Base-by-base conservation (phyloP, 2,329 filamentous ascomycete genomes). In the Ceratocystis eucalypticola region DNA sequence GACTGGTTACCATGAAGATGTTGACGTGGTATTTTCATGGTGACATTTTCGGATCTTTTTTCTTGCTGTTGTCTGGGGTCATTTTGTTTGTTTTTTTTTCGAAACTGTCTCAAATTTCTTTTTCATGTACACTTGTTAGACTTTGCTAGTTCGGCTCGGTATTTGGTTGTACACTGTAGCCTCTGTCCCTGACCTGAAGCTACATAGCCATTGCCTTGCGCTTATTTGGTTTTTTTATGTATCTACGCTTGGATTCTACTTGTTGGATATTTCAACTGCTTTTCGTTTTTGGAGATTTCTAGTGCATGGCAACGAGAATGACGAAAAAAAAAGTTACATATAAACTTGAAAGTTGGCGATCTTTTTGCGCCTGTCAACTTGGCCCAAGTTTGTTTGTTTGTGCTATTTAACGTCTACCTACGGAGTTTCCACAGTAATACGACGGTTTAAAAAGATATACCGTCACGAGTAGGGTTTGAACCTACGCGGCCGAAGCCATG, bases 381-480 rank as follows among this genome's bases (percentile, higher is more conserved):
- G 5, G 5, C 28, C 5, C 0, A 30, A 30, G 28, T 22, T 22
- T 22, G 22, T 22, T 22, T 22, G 22, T 22, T 22, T 22, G 2
- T 22, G 22, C 2, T 22, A 22, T 2, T 22, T 22, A 22, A 22
- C 22, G 22, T 22, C 22, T 22, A 22, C 22, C 22, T 22, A 22
- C 22, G 2, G 22, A 2, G 2, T 22, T 22, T 22, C 22, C 22
- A 22, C 22, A 22, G 22, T 22, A 22, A 22, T 2, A 22, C 22
- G 2, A 22, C 22, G 22, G 22, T 22, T 2, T 7, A 33, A 33
- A 7, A 33, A 33, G 30, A 2, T 7, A 2, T 33, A 2, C 2
- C 66, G 66, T 67, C 66, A 67, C 66, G 66, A 67, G 66, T 67
- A 67, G 66, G 66, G 66, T 67, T 67, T 63, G 66, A 67, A 67